Evolutionary conservation across 352 stramenopile species (phyloP), one percentile per base, ranked within the genome.

Genomic region (Globisporangium recalcitrans): DNA sequence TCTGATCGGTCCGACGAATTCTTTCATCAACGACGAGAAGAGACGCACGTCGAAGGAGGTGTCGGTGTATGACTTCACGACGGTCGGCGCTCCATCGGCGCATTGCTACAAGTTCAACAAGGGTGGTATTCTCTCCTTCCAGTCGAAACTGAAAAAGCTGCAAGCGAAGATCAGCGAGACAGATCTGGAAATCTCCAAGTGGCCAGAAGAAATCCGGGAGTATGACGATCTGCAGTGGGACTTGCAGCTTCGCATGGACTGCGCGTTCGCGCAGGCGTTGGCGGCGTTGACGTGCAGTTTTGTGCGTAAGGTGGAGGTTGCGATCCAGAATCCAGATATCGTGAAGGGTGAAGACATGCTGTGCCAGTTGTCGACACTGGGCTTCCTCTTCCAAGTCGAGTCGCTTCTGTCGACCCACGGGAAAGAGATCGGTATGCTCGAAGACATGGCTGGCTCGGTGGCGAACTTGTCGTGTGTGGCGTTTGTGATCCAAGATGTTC

Each of bases 341-440:
- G 58, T 80, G 19, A 83, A 84, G 58, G 87, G 87, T 13, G 83
- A 93, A 68, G 77, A 91, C 62, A 90, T 92, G 60, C 63, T 95
- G n/a, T 77, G 85, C 2, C 80, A 93, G 58, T 72, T 93, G 59
- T 92, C 82, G 14, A 89, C 73, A n/a, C 58, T 96, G 16, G 87
- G 87, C 10, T 96, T 91, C 51, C 70, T 96, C 5, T 96, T 94
- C 67, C 85, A 96, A 6, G 82, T 98, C 49, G 94, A 98, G 69
- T 97, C 92, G 3, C 74, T 99, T 19, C 67, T 99, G 6, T 97
- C 86, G 65, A 97, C 96, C 6, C 91, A 97, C 51, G 95, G 95
- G 55, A 98, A 98, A 64, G 96, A 99, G 68, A 88, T 98, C 31
- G 92, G 91, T 27, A 99, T 99, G 96, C 77, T 99, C 13, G 82